Conservation (phyloP, 257 asterid species). For the Fraxinus excelsior region DNA sequence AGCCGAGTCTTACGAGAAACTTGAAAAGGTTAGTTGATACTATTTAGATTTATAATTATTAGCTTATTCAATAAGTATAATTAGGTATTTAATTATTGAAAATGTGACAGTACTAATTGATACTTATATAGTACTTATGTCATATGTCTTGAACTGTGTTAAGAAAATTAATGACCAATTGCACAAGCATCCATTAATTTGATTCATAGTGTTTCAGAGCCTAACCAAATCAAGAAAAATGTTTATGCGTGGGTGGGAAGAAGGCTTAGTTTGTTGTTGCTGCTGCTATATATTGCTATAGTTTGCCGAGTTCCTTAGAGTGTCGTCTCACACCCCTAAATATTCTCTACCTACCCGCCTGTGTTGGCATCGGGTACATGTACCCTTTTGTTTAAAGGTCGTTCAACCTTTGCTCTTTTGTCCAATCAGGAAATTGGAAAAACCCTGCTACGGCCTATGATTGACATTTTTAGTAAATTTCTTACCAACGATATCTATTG, state of each 20-base stretch:
- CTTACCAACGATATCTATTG: not conserved
- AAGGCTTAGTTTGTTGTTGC: not conserved
- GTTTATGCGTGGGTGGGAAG: not conserved
- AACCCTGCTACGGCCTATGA: not conserved
- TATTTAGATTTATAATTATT: not conserved
- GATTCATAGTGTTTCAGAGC: not conserved
- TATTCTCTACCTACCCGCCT: too few species aligned
- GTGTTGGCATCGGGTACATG: too few species aligned
- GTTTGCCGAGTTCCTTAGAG: not conserved
- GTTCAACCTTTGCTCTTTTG: not conserved
- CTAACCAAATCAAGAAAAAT: not conserved
- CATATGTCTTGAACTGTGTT: conserved; percentile 14
- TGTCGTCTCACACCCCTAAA: too few species aligned
- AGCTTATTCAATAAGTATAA: not conserved
- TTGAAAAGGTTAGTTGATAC: conserved; percentile 64
- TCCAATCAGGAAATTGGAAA: not conserved
- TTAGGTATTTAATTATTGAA: not conserved
- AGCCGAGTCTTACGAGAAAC: conserved; percentile 83
- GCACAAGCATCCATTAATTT: not conserved
- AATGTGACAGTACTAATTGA: not conserved
- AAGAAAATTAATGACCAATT: conserved; percentile 24
- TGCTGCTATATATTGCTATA: not conserved
- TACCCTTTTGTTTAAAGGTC: too few species aligned
- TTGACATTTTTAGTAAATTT: not conserved
- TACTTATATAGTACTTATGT: conserved; percentile 19